These are phyloP conservation scores for Vicia villosa DNA, from an alignment of 306 rosid species.

Conservation along the genomic window DNA sequence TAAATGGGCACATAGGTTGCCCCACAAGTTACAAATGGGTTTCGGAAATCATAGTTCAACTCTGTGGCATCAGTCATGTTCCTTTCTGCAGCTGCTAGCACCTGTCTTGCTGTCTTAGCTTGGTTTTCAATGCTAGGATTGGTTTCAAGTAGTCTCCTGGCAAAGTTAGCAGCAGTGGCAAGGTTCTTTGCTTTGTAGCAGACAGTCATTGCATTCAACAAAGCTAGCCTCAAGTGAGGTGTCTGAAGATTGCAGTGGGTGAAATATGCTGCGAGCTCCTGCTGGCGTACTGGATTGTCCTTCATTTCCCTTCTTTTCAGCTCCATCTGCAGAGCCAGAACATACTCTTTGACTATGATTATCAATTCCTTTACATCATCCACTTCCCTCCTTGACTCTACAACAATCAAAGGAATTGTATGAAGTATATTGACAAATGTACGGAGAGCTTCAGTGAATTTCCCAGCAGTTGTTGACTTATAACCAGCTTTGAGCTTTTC, in stretches of 20 bases:
- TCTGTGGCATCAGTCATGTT: constrained; percentile 71
- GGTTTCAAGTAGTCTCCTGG: constrained; percentile 85
- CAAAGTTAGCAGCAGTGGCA: constrained; percentile 81
- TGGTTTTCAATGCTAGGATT: constrained; percentile 81
- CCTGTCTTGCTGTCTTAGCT: constrained; percentile 85
- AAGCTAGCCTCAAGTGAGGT: constrained; percentile 90
- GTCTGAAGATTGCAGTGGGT: constrained; percentile 92
- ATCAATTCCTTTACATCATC: constrained; percentile 91
- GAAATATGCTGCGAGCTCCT: constrained; percentile 95
- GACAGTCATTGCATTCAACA: constrained; percentile 68
- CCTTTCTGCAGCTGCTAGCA: constrained; percentile 88
- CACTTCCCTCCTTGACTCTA: constrained; percentile 89
- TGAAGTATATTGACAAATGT: constrained; percentile 70
- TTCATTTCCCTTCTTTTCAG: constrained; percentile 74
- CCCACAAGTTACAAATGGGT: constrained; percentile 90
- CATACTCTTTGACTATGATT: constrained; percentile 81
- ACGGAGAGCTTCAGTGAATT: constrained; percentile 71
- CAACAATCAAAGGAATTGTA: constrained; percentile 79
- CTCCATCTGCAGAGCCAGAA: constrained; percentile 78
- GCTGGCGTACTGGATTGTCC: constrained; percentile 72
- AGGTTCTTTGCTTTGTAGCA: constrained; percentile 87
- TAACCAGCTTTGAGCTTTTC: constrained; percentile 91
- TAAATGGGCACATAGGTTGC: constrained; percentile 87
- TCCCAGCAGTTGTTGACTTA: constrained; percentile 81
- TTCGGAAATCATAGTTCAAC: constrained; percentile 85